Base-by-base conservation (phyloP, 2,329 filamentous ascomycete genomes). In the Didymella pomorum region DNA sequence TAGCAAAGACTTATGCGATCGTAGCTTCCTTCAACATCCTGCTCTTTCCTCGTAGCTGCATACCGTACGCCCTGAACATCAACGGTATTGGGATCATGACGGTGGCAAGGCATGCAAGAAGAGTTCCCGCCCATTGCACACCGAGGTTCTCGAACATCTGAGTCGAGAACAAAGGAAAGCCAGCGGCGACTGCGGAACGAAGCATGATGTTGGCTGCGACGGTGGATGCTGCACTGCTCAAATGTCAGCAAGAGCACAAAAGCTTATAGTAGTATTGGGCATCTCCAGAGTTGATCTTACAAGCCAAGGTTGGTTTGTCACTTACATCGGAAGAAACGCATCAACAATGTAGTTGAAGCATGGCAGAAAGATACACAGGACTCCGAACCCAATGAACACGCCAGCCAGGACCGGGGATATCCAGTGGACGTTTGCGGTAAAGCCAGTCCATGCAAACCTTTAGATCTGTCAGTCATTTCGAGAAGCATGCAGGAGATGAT, bases 311-410 rank as follows among this genome's bases (percentile, higher is more conserved):
- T 25, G 2, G 1, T 20, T 28, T 12, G 20, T 1, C 4, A 54
- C 52, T 48, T 33, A 54, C 52, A 54, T 9, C 0, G 44, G 52
- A 12, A 49, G 45, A 9, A 43, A 55, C 20, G 52, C 37, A 49
- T 55, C 52, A 12, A 55, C 37, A 18, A 55, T 45, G 21, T 55
- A 55, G 21, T 55, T 55, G 37, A 55, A 49, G 21, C 52, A 48
- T 3, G 52, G 45, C 8, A 49, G n/a, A 8, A 55, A 55, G 37
- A 55, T 55, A n/a, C 44, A 49, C 21, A 49, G 37, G 5, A 49
- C 44, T 11, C 52, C 52, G 16, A 55, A 55, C 2, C 52, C 52
- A n/a, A 55, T 48, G 23, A 49, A 43, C 1, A 49, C 37, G 10
- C 44, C 52, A n/a, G 44, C 52, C 4, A 39, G 29, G 12, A 44